Evolutionary conservation across 225 moss, liverwort and hornwort species (phyloP).

Genomic region (Marchantia polymorpha): DNA sequence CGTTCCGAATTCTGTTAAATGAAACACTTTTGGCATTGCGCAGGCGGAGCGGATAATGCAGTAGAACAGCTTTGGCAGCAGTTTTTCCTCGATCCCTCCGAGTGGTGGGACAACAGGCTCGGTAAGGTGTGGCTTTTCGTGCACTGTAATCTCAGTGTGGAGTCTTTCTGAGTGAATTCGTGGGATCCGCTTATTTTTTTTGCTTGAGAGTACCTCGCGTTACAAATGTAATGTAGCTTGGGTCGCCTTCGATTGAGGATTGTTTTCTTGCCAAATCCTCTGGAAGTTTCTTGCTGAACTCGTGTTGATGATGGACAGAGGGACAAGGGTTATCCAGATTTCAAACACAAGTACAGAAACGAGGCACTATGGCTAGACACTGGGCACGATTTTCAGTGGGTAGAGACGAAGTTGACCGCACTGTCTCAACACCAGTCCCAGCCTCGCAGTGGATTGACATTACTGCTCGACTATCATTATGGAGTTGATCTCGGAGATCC

Average conservation of each 20-base stretch:
- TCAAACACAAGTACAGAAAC: slow-evolving; percentile 23
- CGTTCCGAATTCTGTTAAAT: background rate
- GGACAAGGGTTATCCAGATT: slow-evolving; percentile 20
- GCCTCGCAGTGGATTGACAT: slow-evolving; percentile 1
- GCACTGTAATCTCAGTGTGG: background rate
- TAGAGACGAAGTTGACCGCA: slow-evolving; percentile 11
- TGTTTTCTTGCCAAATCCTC: background rate
- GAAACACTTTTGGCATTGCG: too few relatives aligned
- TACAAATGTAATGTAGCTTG: background rate
- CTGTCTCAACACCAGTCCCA: slow-evolving; percentile 8
- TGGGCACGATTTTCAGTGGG: slow-evolving; percentile 2
- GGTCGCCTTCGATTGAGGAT: background rate
- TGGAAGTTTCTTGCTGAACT: background rate
- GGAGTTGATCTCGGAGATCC: slow-evolving; percentile 11
- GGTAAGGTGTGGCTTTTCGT: slow-evolving; percentile 19
- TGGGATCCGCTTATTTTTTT: background rate
- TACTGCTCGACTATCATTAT: slow-evolving; percentile 15
- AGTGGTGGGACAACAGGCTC: slow-evolving; percentile 23
- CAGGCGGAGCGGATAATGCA: background rate
- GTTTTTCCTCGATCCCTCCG: slow-evolving; percentile 18
- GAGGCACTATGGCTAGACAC: slow-evolving; percentile 21
- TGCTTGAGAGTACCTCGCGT: background rate
- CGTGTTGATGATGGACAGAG: background rate
- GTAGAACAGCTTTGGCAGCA: slow-evolving; percentile 22
- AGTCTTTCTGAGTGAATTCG: background rate